Base-by-base conservation (phyloP, 192 early-diverging fungal genomes). In the Coemansia sp. region DNA sequence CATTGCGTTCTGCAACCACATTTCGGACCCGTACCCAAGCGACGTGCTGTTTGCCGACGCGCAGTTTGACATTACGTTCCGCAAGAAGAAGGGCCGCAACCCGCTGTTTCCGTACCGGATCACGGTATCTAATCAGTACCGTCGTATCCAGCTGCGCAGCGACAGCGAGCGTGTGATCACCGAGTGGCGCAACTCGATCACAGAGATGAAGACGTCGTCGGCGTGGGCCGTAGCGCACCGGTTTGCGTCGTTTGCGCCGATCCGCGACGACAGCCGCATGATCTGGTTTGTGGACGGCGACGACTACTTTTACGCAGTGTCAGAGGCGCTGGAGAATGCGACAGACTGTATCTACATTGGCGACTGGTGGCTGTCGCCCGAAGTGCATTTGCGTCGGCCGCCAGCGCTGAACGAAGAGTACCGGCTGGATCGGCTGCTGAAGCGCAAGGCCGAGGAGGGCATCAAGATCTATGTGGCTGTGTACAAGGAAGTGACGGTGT, bases 361-460 rank as follows among this genome's bases (percentile, higher is more conserved):
- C 26, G 92, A 93, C 80, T 93, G 93, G 93, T 94, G 92, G 89
- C 78, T 94, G 60, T 89, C 89, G 39, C 94, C 94, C 14, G 94
- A 95, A 66, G 62, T 95, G 85, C 93, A 91, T 63, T 72, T 95
- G 47, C 86, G 88, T 3, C 84, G 92, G 26, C 91, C 92, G 29
- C 85, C 88, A 19, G 78, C 80, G 47, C 83, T 89, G 45, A 89
- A 93, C 57, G 83, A 91, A 51, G 84, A 92, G 51, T 93, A 85
- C 64, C 84, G 94, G 14, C 61, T 96, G 8, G 94, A 96, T 68
- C 80, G 87, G 14, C 65, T 94, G 39, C 81, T 96, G 8, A 76
- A 92, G 71, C 79, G 84, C 64, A 93, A 93, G 69, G 93, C 93
- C 39, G 83, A 85, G 54, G 86, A 93, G 74, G 93, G 93, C 6